Base-by-base conservation (phyloP, 2,329 filamentous ascomycete species). In the Myriosclerotinia scirpicola region DNA sequence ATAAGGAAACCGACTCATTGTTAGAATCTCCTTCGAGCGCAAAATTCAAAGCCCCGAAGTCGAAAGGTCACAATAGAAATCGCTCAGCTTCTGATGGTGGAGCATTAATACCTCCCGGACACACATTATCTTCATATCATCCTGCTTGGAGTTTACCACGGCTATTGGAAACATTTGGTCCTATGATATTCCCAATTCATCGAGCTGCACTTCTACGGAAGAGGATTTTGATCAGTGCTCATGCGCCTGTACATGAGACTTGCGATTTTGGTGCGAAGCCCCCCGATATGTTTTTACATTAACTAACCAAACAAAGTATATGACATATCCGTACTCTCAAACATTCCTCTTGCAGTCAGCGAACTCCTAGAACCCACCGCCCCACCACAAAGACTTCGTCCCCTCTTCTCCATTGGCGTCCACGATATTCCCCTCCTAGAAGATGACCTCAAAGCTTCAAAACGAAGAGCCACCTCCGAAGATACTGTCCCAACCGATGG, bases 351-450 rank as follows among this genome's bases (percentile, higher is more conserved):
- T 48, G 87, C 90, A 40, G 84, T 93, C 54, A 82, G 85, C 67
- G 87, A 93, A 62, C 80, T 89, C 17, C 81, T 97, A n/a, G 85
- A 89, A 26, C 77, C 84, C 0, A 82, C 83, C 36, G 83, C 85
- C 4, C 82, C 87, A 36, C 83, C 85, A 0, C 83, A 90, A 68
- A 84, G 92, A 67, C 83, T 95, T 40, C 86, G 88, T 34, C 90
- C 94, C 0, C 84, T 99, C n/a, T 99, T 98, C 80, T 93, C 90
- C 63, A 85, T 99, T 67, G 95, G 95, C 60, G 89, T 99, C 20
- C 91, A 97, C 77, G 95, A 99, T 75, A 97, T 99, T 60, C 86
- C 91, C 6, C 87, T 90, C 66, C 83, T 98, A 6, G 83, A 88
- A 71, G 82, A 87, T 66, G 84, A 90, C 69, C 82, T 83, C n/a